These are phyloP conservation scores for Solanum commersonii DNA, from an alignment of 257 asterid species.

Conservation along the genomic window DNA sequence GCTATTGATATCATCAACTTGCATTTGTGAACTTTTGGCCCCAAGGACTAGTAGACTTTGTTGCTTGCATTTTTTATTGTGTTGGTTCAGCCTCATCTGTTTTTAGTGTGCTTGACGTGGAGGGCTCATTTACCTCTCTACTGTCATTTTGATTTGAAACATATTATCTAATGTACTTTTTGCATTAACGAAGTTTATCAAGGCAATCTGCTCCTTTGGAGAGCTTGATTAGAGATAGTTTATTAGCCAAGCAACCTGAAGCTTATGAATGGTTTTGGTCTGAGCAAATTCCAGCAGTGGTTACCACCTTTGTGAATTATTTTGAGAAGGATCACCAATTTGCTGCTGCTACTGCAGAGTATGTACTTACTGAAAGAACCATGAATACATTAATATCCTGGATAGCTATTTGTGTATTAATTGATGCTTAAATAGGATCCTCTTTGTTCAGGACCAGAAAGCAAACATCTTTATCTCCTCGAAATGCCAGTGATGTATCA, in stretches of 20 bases:
- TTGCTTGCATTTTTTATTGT: background rate
- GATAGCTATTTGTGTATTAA: background rate
- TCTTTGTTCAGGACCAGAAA: constrained; percentile 41
- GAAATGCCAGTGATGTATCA: constrained; percentile 59
- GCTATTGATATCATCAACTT: background rate
- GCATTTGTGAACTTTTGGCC: background rate
- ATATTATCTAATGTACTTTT: constrained; percentile 9
- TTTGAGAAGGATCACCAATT: constrained; percentile 63
- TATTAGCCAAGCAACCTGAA: constrained; percentile 68
- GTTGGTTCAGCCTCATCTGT: background rate
- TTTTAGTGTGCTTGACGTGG: background rate
- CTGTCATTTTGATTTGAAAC: constrained; percentile 1
- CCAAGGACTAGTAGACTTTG: background rate
- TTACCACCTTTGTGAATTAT: constrained; percentile 56
- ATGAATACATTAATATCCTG: background rate
- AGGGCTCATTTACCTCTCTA: constrained; percentile 4
- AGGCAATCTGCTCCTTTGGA: constrained; percentile 85
- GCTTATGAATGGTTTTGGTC: constrained; percentile 85
- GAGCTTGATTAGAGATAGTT: constrained; percentile 58
- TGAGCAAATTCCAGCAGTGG: constrained; percentile 68
- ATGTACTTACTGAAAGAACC: constrained; percentile 18
- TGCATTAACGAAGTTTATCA: constrained; percentile 43
- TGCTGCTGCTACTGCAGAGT: constrained; percentile 62
- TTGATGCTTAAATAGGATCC: constrained; percentile 4
- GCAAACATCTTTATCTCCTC: constrained; percentile 37